Base-by-base conservation (phyloP, 2,329 filamentous ascomycete species). In the Neonectria faginata region DNA sequence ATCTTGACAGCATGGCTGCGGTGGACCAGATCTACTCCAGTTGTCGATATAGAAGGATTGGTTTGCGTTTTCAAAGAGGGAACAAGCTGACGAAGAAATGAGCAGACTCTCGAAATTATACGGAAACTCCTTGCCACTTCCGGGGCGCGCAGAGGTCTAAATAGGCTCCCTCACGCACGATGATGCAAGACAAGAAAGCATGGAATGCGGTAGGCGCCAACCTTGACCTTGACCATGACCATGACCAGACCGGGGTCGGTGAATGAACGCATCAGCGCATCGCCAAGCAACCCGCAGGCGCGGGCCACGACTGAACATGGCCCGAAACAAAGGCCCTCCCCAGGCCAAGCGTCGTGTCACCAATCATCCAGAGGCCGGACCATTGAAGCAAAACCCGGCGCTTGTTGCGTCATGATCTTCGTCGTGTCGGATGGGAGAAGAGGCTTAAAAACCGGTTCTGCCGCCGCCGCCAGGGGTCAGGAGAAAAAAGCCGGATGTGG, bases 1-100 rank as follows among this genome's bases (percentile, higher is more conserved):
- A 73, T 61, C 74, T 71, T 27, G 70, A 74, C 31, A 62, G 18
- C 72, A 74, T 74, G 64, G 47, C 33, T 60, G 62, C 45, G 44
- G 31, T 39, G 39, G 5, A 50, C 52, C 16, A 25, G 41, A 5
- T 25, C 25, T 25, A 1, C 20, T 45, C 9, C 6, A 4, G 8
- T 50, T 50, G 25, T 48, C 10, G 42, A 22, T 50, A 7, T 4
- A 27, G 20, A 36, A 29, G 22, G 22, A 12, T 18, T 31, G 27
- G 16, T 20, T 31, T 33, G 11, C 20, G 39, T 18, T 18, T 20
- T 9, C 2, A 29, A 16, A 25, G 22, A 48, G 14, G 22, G 25
- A 10, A 51, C 22, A 4, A 36, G 12, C 7, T n/a, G 25, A 31
- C 5, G n/a, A 50, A 18, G 2, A n/a, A 33, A 33, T 31, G 47